Evolutionary conservation across 1,284 basidiomycete genomes (phyloP), one percentile per base, ranked within the genome.

Genomic region (Somion occarium): DNA sequence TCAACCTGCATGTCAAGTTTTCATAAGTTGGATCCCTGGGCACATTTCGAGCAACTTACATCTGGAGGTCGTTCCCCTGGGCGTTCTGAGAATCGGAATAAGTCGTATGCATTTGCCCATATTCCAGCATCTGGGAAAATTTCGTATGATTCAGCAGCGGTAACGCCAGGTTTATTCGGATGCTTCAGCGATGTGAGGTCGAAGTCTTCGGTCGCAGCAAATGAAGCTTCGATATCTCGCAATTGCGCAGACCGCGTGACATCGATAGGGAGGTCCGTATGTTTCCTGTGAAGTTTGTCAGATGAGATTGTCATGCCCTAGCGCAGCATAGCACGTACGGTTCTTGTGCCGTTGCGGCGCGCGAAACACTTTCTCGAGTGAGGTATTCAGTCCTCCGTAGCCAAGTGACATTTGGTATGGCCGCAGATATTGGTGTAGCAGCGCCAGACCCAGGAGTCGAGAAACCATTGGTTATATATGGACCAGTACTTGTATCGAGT

Each of bases 331-430:
- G 25, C 23, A 72, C 78, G 56, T 58, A 88, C 87, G 74, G 62
- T 64, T 90, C 87, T 52, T 78, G 75, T n/a, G 62, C 56, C 22
- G 68, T 61, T 11, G 73, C 64, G 26, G 60, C 55, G 5, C 75
- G 78, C 48, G 80, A 77, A 7, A 15, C 69, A 23, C 77, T 74
- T 58, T 85, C 84, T 57, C 87, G 72, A 56, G 82, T 86, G 54
- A 94, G 78, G 62, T 95, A 93, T 59, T 92, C 91, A 1, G 92
- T 93, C 65, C 88, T 91, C 48, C 93, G 79, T 53, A 97, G 74
- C 93, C 93, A 97, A 3, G 91, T 78, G 12, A 95, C 92, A 51
- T 91, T 82, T 0, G 61, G 64, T 39, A 65, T 52, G 2, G 42
- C 20, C 13, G 56, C 15, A 7, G 57, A 49, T 12, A 51, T 48